Evolutionary conservation across 352 stramenopile species (phyloP).

Genomic region (Pythium apleroticum): DNA sequence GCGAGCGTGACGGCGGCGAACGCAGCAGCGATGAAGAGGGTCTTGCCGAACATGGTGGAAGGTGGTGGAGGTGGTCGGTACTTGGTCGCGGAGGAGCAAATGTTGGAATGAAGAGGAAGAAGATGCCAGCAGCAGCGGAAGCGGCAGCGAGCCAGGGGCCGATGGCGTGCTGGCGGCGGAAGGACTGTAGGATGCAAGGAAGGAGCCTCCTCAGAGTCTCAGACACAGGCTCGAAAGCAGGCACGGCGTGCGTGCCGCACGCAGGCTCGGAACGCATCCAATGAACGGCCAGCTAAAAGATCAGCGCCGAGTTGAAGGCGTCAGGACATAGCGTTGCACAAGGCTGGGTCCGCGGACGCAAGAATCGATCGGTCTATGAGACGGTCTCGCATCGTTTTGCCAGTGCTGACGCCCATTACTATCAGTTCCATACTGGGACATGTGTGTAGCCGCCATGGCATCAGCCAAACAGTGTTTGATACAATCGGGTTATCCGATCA

Average conservation of each 20-base stretch:
- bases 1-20: constrained; percentile 11
- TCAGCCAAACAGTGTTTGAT: not conserved
- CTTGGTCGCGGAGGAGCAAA: not conserved
- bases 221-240: not conserved
- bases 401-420: constrained; percentile 1
- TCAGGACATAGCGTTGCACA: not conserved
- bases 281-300: not conserved
- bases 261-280: not conserved
- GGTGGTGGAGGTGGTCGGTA: constrained; percentile 2
- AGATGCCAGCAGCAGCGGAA: not conserved
- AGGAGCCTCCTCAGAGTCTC: not conserved
- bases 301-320: not conserved
- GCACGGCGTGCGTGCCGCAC: too few relatives aligned
- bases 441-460: not conserved
- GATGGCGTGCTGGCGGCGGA: not conserved
- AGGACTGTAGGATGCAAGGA: not conserved
- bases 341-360: not conserved
- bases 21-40: constrained; percentile 3
- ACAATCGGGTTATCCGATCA: not conserved
- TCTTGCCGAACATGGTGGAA: constrained; percentile 19
- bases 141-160: not conserved
- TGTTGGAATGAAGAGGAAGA: not conserved
- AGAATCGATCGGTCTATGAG: not conserved
- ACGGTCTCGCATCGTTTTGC: not conserved
- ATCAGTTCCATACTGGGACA: not conserved